phyloP scores from a whole-genome alignment of 1,139 yeast genomes.

The Pichia sp. region DNA sequence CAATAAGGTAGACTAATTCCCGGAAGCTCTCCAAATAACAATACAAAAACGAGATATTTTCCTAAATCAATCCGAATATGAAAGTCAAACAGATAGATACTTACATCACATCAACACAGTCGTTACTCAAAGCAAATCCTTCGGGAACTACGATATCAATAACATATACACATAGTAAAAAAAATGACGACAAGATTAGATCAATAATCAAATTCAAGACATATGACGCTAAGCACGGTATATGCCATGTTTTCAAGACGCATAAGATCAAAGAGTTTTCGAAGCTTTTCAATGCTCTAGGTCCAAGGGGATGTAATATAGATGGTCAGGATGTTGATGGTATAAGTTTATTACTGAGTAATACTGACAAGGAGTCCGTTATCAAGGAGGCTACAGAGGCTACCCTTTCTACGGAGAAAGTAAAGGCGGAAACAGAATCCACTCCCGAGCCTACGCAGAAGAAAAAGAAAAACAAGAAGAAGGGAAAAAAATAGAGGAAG shows the following conservation, averaged over 20 bases:
- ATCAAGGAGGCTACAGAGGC: conserved; percentile 3
- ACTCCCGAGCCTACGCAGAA: conserved; percentile 4
- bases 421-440: background rate
- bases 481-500: conserved; percentile 24
- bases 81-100: conserved; percentile 43
- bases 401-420: background rate
- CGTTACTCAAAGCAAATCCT: conserved; percentile 47
- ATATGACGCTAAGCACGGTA: conserved; percentile 67
- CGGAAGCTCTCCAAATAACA: no score
- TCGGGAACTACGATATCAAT: conserved; percentile 45
- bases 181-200: conserved; percentile 17
- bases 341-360: conserved; percentile 19
- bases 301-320: conserved; percentile 61
- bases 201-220: conserved; percentile 57
- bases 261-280: conserved; percentile 73
- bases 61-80: conserved; percentile 3
- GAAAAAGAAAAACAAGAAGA: conserved; percentile 27
- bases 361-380: conserved; percentile 17
- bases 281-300: conserved; percentile 73
- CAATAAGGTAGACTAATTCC: no score
- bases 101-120: conserved; percentile 46
- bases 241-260: conserved; percentile 60
- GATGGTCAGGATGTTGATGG: conserved; percentile 22
- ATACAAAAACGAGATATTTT: background rate
- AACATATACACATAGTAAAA: conserved; percentile 36